Conservation (phyloP, 139 green algal species). For the Chlorella sp. region DNA sequence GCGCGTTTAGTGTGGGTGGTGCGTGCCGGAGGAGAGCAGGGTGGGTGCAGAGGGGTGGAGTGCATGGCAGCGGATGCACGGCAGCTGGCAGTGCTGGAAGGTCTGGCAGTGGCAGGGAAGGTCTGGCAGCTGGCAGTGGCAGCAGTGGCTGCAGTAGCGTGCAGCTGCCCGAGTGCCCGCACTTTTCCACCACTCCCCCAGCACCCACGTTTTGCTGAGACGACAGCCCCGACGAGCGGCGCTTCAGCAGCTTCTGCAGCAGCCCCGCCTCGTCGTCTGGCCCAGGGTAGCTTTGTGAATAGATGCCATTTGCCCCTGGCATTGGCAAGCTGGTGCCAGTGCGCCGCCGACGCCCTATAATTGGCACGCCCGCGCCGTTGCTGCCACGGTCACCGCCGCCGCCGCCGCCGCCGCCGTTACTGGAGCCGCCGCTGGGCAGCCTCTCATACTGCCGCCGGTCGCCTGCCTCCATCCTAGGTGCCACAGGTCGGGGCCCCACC, state of each 20-base stretch:
- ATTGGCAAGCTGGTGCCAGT: neutral
- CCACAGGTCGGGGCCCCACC: too few species aligned
- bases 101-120: neutral
- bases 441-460: neutral
- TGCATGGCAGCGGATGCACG: too few species aligned
- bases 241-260: conserved; percentile 31
- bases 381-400: neutral
- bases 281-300: neutral
- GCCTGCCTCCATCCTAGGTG: neutral
- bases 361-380: too few species aligned
- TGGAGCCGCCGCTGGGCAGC: neutral
- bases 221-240: neutral
- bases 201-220: too few species aligned
- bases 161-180: too few species aligned
- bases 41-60: too few species aligned
- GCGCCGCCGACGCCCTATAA: too few species aligned
- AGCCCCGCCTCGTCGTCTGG: conserved; percentile 8
- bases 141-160: too few species aligned
- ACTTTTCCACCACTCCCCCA: too few species aligned
- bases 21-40: too few species aligned
- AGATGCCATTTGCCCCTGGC: neutral
- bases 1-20: too few species aligned
- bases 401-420: neutral
- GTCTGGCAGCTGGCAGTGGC: neutral
- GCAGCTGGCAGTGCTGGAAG: neutral